Evolutionary conservation across 164 flowering plant species (phyloP), one percentile per base, ranked within the genome.

Genomic region (Hamamelis virginiana): DNA sequence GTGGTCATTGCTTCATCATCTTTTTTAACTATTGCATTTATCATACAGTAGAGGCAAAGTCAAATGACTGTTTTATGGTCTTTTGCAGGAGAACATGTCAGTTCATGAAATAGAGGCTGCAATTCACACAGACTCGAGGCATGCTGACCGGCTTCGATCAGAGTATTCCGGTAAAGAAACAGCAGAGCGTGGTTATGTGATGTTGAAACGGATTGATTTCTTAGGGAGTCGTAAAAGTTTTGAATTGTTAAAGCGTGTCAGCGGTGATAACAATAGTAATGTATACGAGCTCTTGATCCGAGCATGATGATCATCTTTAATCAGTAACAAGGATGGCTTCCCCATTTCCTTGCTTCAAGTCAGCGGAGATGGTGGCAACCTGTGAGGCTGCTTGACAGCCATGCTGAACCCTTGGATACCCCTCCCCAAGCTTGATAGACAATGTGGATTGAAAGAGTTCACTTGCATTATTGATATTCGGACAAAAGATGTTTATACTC

Each of bases 201-300:
- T 59, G 45, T 89, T 89, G 81, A 92, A 79, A 69, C 77, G 97
- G 66, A 78, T 95, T 18, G 90, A 95, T 47, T 89, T 95, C 78
- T 55, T 95, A 48, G 99, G 99, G 5, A 92, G 92, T 68, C 88
- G 99, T n/a, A 86, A 70, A 71, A 89, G 91, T 72, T 91, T 95
- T 61, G 96, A 95, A 79, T 86, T 91, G 97, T 72, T 95, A 78
- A 95, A 92, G 81, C 94, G 97, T 48, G 92, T 95, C 1, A 74
- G 73, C 22, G 95, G 91, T 21, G 95, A 91, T 66, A 87, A 86
- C 76, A 84, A 82, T 64, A 83, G 81, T 70, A 90, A 89, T 55
- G 92, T 89, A 6, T 92, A 92, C 48, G 99, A 92, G 80, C 74
- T 92, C 48, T 45, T 90, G 77, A 70, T 92, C 48, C 82, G 92